Base-by-base conservation (phyloP, 192 early-diverging fungal species). In the Umbelopsis vinacea region DNA sequence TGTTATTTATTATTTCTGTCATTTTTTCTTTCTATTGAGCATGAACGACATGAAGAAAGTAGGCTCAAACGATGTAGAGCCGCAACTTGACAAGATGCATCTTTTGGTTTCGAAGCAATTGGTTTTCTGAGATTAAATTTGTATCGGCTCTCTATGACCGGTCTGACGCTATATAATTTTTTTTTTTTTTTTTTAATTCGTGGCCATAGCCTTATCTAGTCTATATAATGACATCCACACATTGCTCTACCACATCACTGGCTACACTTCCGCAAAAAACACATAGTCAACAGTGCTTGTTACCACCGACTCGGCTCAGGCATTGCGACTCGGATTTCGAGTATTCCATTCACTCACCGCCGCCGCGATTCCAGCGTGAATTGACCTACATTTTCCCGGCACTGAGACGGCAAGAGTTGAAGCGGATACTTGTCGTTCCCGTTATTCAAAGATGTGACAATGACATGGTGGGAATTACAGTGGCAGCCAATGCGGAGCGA, bases 391-490 rank as follows among this genome's bases (percentile, higher is more conserved):
- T 95, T 5, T 95, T 97, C 74, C 90, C 94, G 2, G 33, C 33
- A 2, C 38, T 63, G 8, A 29, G 33, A 37, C 26, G 57, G 33
- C 57, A 63, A 37, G 78, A 86, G 26, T 63, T 89, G 74, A 79
- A 80, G 6, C 73, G 85, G 15, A 71, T 96, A 15, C 47, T 94
- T 35, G 85, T 98, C 22, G 86, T 98, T 4, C 94, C 95, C 17
- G 90, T 88, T 0, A 93, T 96, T 74, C 93, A 96, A 75, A 85
- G 84, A 68, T 91, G 92, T 52, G 57, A 66, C 2, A 73, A 89
- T 29, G 94, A 96, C 46, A 88, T 98, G 87, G 88, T 95, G 26
- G 91, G 90, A 43, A 86, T 91, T 48, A 86, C 85, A 24, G 73
- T 79, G 4, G 88, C 84, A 22, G 88, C 93, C 21, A 90, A 94